phyloP scores from a whole-genome alignment of 1,284 basidiomycete genomes.

The Ustilago bromivora region DNA sequence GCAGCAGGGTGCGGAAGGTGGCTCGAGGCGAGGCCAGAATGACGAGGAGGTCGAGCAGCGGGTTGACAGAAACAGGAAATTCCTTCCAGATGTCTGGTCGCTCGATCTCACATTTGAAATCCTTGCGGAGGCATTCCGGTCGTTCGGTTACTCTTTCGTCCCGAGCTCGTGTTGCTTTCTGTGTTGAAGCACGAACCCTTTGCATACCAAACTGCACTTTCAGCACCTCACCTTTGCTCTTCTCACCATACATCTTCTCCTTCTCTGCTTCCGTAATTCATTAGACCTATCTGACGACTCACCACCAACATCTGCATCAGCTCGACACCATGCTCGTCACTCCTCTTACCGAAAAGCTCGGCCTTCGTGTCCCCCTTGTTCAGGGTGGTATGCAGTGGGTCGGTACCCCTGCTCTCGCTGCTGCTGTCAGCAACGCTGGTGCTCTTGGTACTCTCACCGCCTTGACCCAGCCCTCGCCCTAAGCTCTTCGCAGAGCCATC shows the following conservation, averaged over 20 bases:
- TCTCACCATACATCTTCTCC: background rate
- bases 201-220: background rate
- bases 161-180: constrained; percentile 5
- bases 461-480: constrained; percentile 84
- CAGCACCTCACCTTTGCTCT: background rate
- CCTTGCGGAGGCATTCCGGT: constrained; percentile 19
- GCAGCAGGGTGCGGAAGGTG: background rate
- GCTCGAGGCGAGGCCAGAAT: background rate
- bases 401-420: constrained; percentile 78
- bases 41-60: background rate
- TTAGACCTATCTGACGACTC: background rate
- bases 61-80: background rate
- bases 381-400: constrained; percentile 75
- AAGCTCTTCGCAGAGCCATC: constrained; percentile 85
- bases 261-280: background rate
- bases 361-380: constrained; percentile 68
- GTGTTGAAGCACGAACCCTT: background rate
- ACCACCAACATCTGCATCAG: background rate
- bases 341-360: constrained; percentile 68
- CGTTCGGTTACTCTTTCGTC: constrained; percentile 22
- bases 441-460: constrained; percentile 90
- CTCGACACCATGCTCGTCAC: constrained; percentile 63
- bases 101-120: background rate
- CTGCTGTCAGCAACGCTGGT: constrained; percentile 87
- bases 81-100: background rate